These are phyloP conservation scores for Sherardia arvensis DNA, from an alignment of 257 asterid species.

Conservation along the genomic window DNA sequence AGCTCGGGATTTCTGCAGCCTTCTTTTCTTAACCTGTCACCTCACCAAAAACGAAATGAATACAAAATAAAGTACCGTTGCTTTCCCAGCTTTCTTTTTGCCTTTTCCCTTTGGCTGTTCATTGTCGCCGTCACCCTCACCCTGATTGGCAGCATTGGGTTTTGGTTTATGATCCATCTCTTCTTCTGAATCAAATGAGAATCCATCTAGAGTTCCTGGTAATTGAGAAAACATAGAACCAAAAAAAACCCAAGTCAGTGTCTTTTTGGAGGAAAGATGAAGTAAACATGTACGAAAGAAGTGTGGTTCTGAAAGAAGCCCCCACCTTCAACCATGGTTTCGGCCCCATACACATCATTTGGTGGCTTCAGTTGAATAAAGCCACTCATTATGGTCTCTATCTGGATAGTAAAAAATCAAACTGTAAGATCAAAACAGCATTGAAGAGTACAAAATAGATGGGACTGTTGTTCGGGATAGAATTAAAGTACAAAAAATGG, in stretches of 20 bases:
- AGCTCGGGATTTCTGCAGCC: constrained; percentile 3
- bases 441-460: too few species aligned
- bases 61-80: constrained; percentile 34
- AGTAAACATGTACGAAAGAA: neutral
- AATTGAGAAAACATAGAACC: constrained; percentile 16
- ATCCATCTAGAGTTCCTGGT: constrained; percentile 84
- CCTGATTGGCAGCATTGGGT: constrained; percentile 37
- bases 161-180: constrained; percentile 54
- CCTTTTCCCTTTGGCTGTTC: constrained; percentile 46
- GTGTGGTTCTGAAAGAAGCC: constrained; percentile 2
- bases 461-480: neutral
- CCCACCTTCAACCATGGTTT: constrained; percentile 92
- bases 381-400: constrained; percentile 86
- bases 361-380: constrained; percentile 73
- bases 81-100: constrained; percentile 46
- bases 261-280: constrained; percentile 4
- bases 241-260: neutral
- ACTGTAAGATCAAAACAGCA: constrained; percentile 7
- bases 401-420: constrained; percentile 35
- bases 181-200: constrained; percentile 80
- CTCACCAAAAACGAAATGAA: neutral
- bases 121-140: constrained; percentile 48
- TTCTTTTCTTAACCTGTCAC: constrained; percentile 3
- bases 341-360: constrained; percentile 66
- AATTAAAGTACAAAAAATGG: neutral